phyloP scores from a whole-genome alignment of 2,329 filamentous ascomycete species.

The Trichoderma atroviride region DNA sequence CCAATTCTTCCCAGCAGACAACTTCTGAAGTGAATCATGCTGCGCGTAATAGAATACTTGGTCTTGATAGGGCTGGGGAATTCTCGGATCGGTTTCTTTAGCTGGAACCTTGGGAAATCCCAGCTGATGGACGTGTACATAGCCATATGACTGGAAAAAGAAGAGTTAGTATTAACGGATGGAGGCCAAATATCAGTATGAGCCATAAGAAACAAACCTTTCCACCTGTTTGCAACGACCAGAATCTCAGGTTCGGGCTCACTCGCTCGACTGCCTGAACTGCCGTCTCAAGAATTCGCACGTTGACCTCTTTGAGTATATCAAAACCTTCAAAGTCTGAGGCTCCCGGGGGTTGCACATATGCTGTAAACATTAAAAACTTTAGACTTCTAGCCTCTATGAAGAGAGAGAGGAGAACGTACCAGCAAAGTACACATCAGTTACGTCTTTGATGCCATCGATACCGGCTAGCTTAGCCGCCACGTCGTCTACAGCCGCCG shows the following conservation, averaged over 20 bases:
- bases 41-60: conserved; percentile 24
- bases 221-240: conserved; percentile 22
- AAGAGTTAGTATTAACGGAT: neutral
- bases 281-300: conserved; percentile 17
- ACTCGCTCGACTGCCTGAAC: conserved; percentile 16
- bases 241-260: conserved; percentile 2
- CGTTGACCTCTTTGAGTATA: conserved; percentile 19
- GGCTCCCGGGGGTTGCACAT: conserved; percentile 16
- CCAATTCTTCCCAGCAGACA: conserved; percentile 20
- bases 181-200: neutral
- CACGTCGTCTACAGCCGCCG: conserved; percentile 13
- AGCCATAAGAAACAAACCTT: neutral
- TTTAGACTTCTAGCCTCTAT: neutral
- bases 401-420: neutral
- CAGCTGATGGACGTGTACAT: conserved; percentile 15
- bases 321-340: conserved; percentile 20
- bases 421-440: conserved; percentile 25
- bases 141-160: conserved; percentile 1
- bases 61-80: conserved; percentile 21
- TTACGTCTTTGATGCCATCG: conserved; percentile 15
- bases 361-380: neutral
- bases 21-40: neutral
- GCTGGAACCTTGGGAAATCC: conserved; percentile 20
- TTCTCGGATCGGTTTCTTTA: conserved; percentile 19
- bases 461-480: conserved; percentile 11